Base-by-base conservation (phyloP, 164 flowering plant genomes). In the Stephania japonica region DNA sequence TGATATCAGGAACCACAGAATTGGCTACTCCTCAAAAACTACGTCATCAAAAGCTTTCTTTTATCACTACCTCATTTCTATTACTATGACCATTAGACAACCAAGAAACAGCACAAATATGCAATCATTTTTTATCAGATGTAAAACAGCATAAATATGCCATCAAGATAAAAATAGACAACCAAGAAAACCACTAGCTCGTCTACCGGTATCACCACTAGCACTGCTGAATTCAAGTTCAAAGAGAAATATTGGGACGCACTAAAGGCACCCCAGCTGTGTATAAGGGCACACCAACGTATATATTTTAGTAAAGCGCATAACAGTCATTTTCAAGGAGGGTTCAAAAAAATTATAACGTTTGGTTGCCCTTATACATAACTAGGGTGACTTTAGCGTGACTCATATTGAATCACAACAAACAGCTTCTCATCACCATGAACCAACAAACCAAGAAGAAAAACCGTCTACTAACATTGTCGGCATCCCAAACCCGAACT, bases 401-500 rank as follows among this genome's bases (percentile, higher is more conserved):
- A n/a, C n/a, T n/a, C n/a, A n/a, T n/a, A n/a, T 32, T 32, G 0
- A 32, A 32, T 32, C 38, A 27, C n/a, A 65, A 27, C 14, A 21
- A 26, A 7, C 6, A 27, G 14, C 14, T 25, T 16, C 64, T 3
- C 26, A 14, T 73, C 50, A 23, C n/a, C 25, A 23, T 9, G 10
- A 59, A n/a, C 21, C 43, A 74, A 32, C 38, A 32, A 32, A 32
- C 7, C 4, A 25, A 3, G 3, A 63, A 23, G 67, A 50, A 43
- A 50, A 32, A 7, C 43, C 16, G 25, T 59, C 38, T 7, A 13
- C 93, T 84, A 65, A 90, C 97, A 76, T 90, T 89, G 65, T 92
- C 95, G 76, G 83, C 87, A 78, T 89, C 91, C 97, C 97, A 92
- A 50, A 92, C 89, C 82, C 92, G 76, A 81, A 92, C 95, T 70